Base-by-base conservation (phyloP, 495 filamentous ascomycete species). In the Tuber magnatum region DNA sequence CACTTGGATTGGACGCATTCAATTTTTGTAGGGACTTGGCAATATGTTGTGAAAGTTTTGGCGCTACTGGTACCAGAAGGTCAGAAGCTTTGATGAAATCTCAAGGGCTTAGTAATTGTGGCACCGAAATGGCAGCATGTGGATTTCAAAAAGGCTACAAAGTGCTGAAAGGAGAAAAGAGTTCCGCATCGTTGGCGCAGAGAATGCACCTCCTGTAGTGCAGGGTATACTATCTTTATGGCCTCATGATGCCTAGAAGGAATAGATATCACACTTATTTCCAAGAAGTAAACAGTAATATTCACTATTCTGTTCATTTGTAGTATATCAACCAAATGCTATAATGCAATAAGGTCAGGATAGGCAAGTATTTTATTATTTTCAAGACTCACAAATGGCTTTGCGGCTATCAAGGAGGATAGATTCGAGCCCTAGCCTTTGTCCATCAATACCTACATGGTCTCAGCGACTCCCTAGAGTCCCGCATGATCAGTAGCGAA, bases 1-100 rank as follows among this genome's bases (percentile, higher is more conserved):
- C 56, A 51, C 56, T 78, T 70, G 78, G 43, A 16, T 44, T 18
- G 43, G 43, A 44, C 18, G 43, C 14, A 24, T 70, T 80, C 71
- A 75, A 39, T 65, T 77, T 65, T 65, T 72, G 74, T 71, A 80
- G 42, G 65, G 80, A 74, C 61, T 77, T 75, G 16, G 69, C 71
- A 40, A 80, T 76, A n/a, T n/a, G 71, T 68, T 68, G 46, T 68
- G 69, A 68, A 35, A 82, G 73, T 70, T 78, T 70, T 48, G 43
- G 77, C 74, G 65, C n/a, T n/a, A n/a, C n/a, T n/a, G n/a, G n/a
- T n/a, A n/a, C n/a, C n/a, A n/a, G n/a, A n/a, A n/a, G n/a, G n/a
- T 76, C 65, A 32, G 73, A 82, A 20, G 71, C 73, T 42, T 69
- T 79, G 48, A 82, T 74, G 68, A 81, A 80, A 74, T n/a, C 78